These are phyloP conservation scores for Ophiosphaerella korrae DNA, from an alignment of 2,329 filamentous ascomycete species.

Conservation along the genomic window DNA sequence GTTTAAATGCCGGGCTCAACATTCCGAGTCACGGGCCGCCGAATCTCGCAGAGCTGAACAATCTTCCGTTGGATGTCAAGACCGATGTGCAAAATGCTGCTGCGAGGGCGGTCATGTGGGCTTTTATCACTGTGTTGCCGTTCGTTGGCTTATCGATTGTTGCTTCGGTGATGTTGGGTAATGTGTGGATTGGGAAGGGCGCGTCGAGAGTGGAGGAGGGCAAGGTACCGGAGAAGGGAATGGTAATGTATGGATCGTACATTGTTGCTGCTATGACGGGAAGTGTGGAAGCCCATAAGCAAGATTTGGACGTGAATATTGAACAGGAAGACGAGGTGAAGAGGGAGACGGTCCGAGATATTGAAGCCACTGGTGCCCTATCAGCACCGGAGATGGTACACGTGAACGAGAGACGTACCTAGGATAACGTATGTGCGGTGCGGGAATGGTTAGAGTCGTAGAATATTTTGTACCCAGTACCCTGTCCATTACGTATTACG, in stretches of 20 bases:
- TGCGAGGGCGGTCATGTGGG: constrained; percentile 67
- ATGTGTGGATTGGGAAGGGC: constrained; percentile 56
- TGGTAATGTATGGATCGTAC: constrained; percentile 27
- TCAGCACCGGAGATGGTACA: constrained; percentile 4
- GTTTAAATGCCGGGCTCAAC: constrained; percentile 22
- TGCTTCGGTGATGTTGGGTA: constrained; percentile 54
- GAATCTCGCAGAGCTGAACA: constrained; percentile 43
- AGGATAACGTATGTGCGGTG: not conserved
- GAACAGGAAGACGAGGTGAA: constrained; percentile 8
- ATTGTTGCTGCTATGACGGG: constrained; percentile 21
- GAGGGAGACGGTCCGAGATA: constrained; percentile 9
- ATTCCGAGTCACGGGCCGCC: constrained; percentile 24
- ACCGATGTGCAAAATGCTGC: constrained; percentile 51
- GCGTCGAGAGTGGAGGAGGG: constrained; percentile 30
- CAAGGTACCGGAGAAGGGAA: constrained; percentile 16
- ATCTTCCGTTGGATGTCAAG: constrained; percentile 47
- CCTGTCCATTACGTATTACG: no score
- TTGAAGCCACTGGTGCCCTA: constrained; percentile 6
- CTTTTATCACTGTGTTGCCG: constrained; percentile 66
- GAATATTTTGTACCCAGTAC: no score
- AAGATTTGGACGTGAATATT: constrained; percentile 21
- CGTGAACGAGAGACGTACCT: not conserved
- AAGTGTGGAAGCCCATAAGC: constrained; percentile 10
- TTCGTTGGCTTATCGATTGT: constrained; percentile 59
- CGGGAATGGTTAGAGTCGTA: no score